Evolutionary conservation across 345 rosid species (phyloP), one percentile per base, ranked within the genome.

Genomic region (Linum lewisii): DNA sequence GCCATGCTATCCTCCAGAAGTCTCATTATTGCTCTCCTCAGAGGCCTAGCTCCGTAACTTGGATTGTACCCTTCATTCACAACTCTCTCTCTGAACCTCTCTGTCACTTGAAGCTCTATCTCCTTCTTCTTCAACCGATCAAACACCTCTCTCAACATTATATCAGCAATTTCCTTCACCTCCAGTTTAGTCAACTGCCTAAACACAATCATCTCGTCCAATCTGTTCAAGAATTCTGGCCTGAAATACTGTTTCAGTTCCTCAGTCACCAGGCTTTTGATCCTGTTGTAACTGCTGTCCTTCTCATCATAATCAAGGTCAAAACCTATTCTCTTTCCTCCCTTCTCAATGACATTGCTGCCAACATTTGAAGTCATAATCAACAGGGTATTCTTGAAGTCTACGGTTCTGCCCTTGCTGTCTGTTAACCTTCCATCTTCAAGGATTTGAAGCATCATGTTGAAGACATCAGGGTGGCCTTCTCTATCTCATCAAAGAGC

Each of bases 391-490:
- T 93, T 93, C 78, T 90, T 90, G 80, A 93, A 93, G 62, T 93
- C 99, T 6, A 93, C 99, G 0, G 97, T 89, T 73, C 99, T 82
- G 51, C 99, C 97, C 78, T 90, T 93, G 77, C 99, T 93, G 70
- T 93, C 99, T 0, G 97, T 93, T 67, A 93, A 65, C 75, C 99
- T 82, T 42, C 99, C 97, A 37, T 93, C 99, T 81, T 93, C 99
- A 0, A 93, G 88, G 63, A 93, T 89, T 63, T 93, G 99, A 79
- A 93, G 99, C 97, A 93, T 90, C 90, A 90, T 87, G 82, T 93
- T 90, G 75, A 93, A 93, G 63, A 93, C 99, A 72, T 93, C 99
- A 0, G 99, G 96, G 66, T 93, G 97, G 99, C 99, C 73, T 93
- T 93, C 70, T 93, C 99, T 2, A 93, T 90, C 80, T 93, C 99